Percentiles rank a stretch among this genome's conserved stretches.
Evolutionary conservation across 345 rosid genomes (phyloP).

Genomic region (Gossypium mustelinum): DNA sequence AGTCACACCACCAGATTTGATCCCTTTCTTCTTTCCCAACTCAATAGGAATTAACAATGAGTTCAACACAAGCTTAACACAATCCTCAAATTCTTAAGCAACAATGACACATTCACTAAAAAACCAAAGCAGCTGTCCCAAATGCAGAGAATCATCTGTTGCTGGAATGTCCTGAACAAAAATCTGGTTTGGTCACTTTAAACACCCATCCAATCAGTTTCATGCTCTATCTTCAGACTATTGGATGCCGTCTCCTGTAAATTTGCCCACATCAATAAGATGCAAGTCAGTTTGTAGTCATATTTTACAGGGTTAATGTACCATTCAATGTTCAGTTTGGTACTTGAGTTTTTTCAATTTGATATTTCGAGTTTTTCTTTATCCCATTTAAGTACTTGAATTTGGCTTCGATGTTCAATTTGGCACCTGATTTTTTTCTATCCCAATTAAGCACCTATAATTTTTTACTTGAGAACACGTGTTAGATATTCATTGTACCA

Average conservation of each 20-base stretch:
- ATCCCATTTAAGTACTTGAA: too few relatives aligned
- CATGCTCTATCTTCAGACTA: slow-evolving; percentile 36
- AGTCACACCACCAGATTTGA: slow-evolving; percentile 24
- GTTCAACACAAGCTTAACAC: slow-evolving; percentile 21
- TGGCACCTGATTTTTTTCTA: too few relatives aligned
- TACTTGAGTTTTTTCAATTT: too few relatives aligned
- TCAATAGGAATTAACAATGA: slow-evolving; percentile 24
- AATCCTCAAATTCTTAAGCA: slow-evolving; percentile 19
- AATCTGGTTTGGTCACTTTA: slow-evolving; percentile 21
- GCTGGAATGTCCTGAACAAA: slow-evolving; percentile 28
- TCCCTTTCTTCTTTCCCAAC: slow-evolving; percentile 23
- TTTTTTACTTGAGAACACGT: too few relatives aligned
- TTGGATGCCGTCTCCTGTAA: slow-evolving; percentile 76
- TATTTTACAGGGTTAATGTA: too few relatives aligned
- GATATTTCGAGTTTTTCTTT: too few relatives aligned
- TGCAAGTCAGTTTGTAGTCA: not conserved
- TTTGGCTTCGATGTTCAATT: too few relatives aligned
- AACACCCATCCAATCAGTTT: slow-evolving; percentile 21
- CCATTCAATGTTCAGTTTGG: too few relatives aligned
- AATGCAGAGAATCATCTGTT: slow-evolving; percentile 23
- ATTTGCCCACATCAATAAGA: slow-evolving; percentile 12
- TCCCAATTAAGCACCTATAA: too few relatives aligned
- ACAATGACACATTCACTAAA: slow-evolving; percentile 19
- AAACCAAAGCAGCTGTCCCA: slow-evolving; percentile 17
- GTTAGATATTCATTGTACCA: too few relatives aligned